phyloP scores from a whole-genome alignment of 176 grass and related monocot genomes.

The Phoenix roebelenii region DNA sequence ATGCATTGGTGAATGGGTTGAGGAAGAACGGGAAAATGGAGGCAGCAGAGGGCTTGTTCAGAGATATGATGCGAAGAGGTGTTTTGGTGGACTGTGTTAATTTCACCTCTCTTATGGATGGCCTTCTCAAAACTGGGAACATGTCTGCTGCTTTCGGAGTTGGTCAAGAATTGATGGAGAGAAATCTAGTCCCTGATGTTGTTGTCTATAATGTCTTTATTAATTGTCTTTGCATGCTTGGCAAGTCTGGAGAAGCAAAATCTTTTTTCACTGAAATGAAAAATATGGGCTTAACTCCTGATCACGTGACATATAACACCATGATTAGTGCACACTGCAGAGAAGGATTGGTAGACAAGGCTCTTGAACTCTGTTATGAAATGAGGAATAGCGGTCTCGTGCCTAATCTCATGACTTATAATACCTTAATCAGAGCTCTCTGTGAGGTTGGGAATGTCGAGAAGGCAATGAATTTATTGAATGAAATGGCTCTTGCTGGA shows the following conservation, averaged over 20 bases:
- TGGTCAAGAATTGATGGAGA: conserved; percentile 65
- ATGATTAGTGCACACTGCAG: conserved; percentile 57
- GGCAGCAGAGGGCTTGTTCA: conserved; percentile 47
- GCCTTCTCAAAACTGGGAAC: conserved; percentile 64
- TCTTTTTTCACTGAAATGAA: conserved; percentile 57
- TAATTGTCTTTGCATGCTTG: conserved; percentile 73
- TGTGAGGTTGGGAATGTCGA: conserved; percentile 27
- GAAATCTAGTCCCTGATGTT: conserved; percentile 54
- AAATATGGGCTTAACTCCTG: conserved; percentile 63
- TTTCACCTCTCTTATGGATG: conserved; percentile 79
- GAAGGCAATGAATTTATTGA: conserved; percentile 51
- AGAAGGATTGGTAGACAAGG: conserved; percentile 46
- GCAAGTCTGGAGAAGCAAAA: conserved; percentile 52
- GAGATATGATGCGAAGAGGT: conserved; percentile 44
- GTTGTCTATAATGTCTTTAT: conserved; percentile 91
- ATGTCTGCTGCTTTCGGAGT: conserved; percentile 45
- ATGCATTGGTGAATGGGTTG: conserved; percentile 71
- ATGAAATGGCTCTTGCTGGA: conserved; percentile 44
- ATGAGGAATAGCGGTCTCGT: conserved; percentile 49
- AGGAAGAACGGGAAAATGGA: conserved; percentile 54
- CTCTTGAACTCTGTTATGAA: conserved; percentile 44
- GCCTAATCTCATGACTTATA: conserved; percentile 82
- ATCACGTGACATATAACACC: conserved; percentile 81
- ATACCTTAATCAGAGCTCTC: conserved; percentile 42
- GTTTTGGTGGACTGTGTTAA: conserved; percentile 59